Evolutionary conservation across 2,329 filamentous ascomycete genomes (phyloP), one percentile per base, ranked within the genome.

Genomic region (Fusarium globosum): DNA sequence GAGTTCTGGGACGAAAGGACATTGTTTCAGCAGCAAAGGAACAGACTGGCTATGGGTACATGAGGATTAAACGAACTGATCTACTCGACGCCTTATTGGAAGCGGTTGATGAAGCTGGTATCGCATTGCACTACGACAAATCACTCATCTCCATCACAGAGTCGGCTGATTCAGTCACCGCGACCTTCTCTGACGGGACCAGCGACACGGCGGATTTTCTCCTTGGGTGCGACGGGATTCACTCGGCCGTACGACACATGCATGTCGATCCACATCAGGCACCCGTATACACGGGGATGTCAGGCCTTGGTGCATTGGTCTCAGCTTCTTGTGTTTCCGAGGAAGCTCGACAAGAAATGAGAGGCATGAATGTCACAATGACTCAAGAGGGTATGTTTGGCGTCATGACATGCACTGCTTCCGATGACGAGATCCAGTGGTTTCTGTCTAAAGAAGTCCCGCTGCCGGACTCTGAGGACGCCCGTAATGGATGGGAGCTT

Each of bases 321-420:
- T 23, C 28, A 7, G 36, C 35, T 18, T 56, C 36, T 15, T 55
- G 58, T n/a, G 58, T 61, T n/a, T 42, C 48, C 1, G 28, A 61
- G 28, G 15, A 36, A 35, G 36, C 48, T 9, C 30, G 11, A 16
- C 14, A 35, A 26, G 21, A 56, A 20, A 61, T 61, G 18, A 12
- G 48, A n/a, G 58, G 58, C 5, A 55, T 61, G 46, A 61, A 61
- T 30, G 11, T 42, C 18, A 61, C 58, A n/a, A 55, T 61, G 36
- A 61, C 36, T 4, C 36, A 61, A n/a, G 58, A 56, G 11, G 46
- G 58, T 8, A 56, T 61, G 46, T 61, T 61, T 61, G 58, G 58
- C 0, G 38, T 55, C 14, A 56, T 61, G 48, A 35, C 46, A 10
- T 61, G 58, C 35, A 61, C 58, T 28, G 58, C 58, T 26, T 55